Evolutionary conservation across 1,284 basidiomycete species (phyloP).

Genomic region (Blastosporella zonata): DNA sequence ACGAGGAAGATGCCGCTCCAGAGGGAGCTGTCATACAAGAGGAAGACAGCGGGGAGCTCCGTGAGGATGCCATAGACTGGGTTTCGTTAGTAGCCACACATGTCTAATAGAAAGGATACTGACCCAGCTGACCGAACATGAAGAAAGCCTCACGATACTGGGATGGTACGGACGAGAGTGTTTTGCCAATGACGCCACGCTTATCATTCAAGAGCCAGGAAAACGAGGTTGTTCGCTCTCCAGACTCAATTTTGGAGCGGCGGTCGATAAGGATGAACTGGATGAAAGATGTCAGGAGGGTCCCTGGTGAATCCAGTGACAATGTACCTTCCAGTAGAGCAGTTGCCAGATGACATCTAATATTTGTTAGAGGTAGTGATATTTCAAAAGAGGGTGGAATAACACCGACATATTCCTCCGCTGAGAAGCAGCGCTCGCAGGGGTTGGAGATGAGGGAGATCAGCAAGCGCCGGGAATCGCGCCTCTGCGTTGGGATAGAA

Average conservation of each 20-base stretch:
- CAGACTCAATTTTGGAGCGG: constrained; percentile 82
- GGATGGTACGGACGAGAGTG: constrained; percentile 57
- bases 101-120: constrained; percentile 26
- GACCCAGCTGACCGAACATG: constrained; percentile 83
- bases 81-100: not conserved
- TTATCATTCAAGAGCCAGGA: constrained; percentile 85
- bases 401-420: constrained; percentile 65
- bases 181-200: constrained; percentile 74
- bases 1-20: constrained; percentile 80
- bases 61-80: constrained; percentile 84
- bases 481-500: constrained; percentile 74
- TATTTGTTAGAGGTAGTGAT: constrained; percentile 14
- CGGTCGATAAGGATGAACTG: constrained; percentile 84
- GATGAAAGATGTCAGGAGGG: not conserved
- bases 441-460: constrained; percentile 64
- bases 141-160: constrained; percentile 71
- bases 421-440: constrained; percentile 64
- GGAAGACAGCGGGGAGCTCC: constrained; percentile 79
- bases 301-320: not conserved
- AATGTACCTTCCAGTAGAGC: constrained; percentile 80
- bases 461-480: constrained; percentile 78
- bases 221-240: constrained; percentile 83
- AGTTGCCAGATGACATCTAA: constrained; percentile 85
- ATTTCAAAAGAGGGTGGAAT: constrained; percentile 3
- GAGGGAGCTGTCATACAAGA: constrained; percentile 74